A percentile compares a stretch with the other conserved stretches of the same genome.
Evolutionary conservation across 1,284 basidiomycete genomes (phyloP).

Genomic region (Boletus mariae): DNA sequence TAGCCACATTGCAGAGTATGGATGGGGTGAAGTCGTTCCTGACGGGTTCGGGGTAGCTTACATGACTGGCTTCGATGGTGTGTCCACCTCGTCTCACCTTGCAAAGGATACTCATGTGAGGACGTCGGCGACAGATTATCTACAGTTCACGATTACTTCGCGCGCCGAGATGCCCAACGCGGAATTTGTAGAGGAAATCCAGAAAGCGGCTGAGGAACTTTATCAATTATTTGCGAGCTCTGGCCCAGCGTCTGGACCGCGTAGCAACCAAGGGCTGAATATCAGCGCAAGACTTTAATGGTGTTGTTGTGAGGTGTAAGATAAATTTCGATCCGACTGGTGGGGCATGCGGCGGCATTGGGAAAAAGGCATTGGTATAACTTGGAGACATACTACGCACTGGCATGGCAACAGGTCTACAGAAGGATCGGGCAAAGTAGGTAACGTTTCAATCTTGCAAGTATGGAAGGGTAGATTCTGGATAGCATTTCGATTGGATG

Average conservation of each 20-base stretch:
- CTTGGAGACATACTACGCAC: neutral
- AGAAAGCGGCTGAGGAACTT: conserved; percentile 63
- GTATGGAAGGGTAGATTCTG: neutral
- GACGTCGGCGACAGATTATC: conserved; percentile 46
- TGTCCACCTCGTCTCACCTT: conserved; percentile 12
- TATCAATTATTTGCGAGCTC: conserved; percentile 44
- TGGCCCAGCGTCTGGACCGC: neutral
- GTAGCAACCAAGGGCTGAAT: neutral
- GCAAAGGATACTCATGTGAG: neutral
- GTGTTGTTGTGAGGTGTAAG: neutral
- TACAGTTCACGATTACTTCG: conserved; percentile 82
- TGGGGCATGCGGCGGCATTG: too few species aligned
- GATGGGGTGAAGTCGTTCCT: conserved; percentile 84
- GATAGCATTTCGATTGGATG: neutral
- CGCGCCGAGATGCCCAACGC: conserved; percentile 72
- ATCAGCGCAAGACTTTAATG: conserved; percentile 18
- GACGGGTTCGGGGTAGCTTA: conserved; percentile 79
- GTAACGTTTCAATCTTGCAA: neutral
- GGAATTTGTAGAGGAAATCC: conserved; percentile 63
- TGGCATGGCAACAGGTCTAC: neutral
- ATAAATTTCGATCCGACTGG: neutral
- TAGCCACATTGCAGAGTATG: conserved; percentile 76
- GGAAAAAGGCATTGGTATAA: neutral
- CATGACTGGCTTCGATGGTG: conserved; percentile 70
- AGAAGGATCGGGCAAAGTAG: neutral